Evolutionary conservation across 805 yeast genomes (phyloP).

Genomic region (Kockiozyma suomiensis): DNA sequence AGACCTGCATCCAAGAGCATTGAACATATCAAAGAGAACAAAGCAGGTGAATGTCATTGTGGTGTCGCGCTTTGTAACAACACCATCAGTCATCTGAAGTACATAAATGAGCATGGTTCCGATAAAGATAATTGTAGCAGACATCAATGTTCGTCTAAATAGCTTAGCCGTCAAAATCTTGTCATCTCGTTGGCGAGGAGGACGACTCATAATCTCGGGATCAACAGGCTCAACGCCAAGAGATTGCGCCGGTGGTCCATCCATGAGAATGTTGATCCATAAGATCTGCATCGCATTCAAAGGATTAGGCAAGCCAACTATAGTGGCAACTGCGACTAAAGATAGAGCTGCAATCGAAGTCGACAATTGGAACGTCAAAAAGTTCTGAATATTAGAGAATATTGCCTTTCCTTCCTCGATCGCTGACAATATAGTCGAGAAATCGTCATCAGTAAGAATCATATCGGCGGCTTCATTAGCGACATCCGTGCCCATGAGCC

Average conservation of each 20-base stretch:
- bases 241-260: conserved; percentile 85
- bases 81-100: conserved; percentile 80
- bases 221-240: conserved; percentile 69
- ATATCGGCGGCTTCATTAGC: conserved; percentile 98
- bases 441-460: conserved; percentile 96
- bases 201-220: conserved; percentile 63
- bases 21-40: conserved; percentile 94
- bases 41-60: conserved; percentile 99
- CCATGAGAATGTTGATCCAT: conserved; percentile 77
- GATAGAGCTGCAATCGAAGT: conserved; percentile 70
- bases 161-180: conserved; percentile 74
- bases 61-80: conserved; percentile 90
- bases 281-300: conserved; percentile 77
- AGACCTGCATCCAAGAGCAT: conserved; percentile 92
- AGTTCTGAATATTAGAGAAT: conserved; percentile 90
- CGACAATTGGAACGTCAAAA: conserved; percentile 90
- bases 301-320: conserved; percentile 53
- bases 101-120: conserved; percentile 90
- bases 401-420: conserved; percentile 98
- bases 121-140: conserved; percentile 72
- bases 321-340: conserved; percentile 43
- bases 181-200: conserved; percentile 81
- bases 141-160: conserved; percentile 69
- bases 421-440: conserved; percentile 88
- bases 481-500: conserved; percentile 90